A percentile compares a stretch with the other conserved stretches of the same genome.
Evolutionary conservation across 345 rosid genomes (phyloP).

Genomic region (Reutealis trisperma): DNA sequence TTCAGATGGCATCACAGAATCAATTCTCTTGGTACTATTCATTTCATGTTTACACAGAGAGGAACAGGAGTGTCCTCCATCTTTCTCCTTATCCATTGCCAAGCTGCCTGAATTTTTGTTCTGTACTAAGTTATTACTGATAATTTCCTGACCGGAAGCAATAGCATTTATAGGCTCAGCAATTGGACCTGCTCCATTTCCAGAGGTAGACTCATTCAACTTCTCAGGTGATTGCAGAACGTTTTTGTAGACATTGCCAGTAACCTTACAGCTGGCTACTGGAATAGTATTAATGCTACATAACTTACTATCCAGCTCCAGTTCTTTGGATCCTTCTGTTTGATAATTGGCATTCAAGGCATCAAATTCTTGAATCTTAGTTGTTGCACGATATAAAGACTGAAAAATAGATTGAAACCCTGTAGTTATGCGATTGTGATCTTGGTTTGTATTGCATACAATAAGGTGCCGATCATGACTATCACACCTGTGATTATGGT

Average conservation of each 20-base stretch:
- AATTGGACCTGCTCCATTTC: conserved; percentile 33
- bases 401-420: conserved; percentile 82
- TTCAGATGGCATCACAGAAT: conserved; percentile 35
- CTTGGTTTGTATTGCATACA: conserved; percentile 24
- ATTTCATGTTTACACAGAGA: conserved; percentile 41
- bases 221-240: conserved; percentile 36
- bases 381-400: conserved; percentile 62
- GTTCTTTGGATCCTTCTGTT: conserved; percentile 27
- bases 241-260: conserved; percentile 35
- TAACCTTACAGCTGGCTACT: conserved; percentile 37
- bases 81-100: conserved; percentile 29
- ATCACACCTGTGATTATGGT: conserved; percentile 30
- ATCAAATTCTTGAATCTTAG: conserved; percentile 30
- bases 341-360: conserved; percentile 25
- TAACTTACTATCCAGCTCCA: conserved; percentile 30
- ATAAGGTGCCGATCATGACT: conserved; percentile 26
- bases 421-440: conserved; percentile 29
- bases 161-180: conserved; percentile 31
- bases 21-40: conserved; percentile 22
- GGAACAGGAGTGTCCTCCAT: conserved; percentile 37
- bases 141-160: conserved; percentile 26
- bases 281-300: conserved; percentile 43
- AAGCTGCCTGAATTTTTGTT: conserved; percentile 35
- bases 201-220: conserved; percentile 34
- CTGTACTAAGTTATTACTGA: conserved; percentile 30